Evolutionary conservation across 805 yeast genomes (phyloP).

Genomic region (Kuraishia cidri): DNA sequence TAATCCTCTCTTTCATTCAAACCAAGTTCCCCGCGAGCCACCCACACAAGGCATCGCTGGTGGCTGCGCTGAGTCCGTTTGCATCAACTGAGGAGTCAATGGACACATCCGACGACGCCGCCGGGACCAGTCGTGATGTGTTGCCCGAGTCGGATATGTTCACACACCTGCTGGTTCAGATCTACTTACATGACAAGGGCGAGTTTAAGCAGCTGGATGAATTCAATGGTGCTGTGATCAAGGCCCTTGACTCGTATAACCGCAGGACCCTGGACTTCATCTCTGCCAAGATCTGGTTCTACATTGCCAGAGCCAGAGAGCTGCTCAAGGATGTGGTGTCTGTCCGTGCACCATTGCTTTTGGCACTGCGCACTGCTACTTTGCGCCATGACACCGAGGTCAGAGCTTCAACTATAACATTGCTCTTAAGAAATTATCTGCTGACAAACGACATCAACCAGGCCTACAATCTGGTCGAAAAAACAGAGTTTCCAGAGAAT

Average conservation of each 20-base stretch:
- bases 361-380: conserved; percentile 78
- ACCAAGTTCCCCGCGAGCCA: conserved; percentile 44
- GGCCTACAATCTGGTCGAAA: conserved; percentile 84
- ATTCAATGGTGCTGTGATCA: conserved; percentile 44
- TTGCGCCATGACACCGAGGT: conserved; percentile 91
- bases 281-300: conserved; percentile 90
- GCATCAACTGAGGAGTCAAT: conserved; percentile 18
- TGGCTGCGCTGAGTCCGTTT: conserved; percentile 22
- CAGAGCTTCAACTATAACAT: conserved; percentile 78
- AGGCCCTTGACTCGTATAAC: conserved; percentile 55
- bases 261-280: conserved; percentile 80
- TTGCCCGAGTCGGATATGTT: conserved; percentile 78
- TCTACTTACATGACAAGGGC: conserved; percentile 59
- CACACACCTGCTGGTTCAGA: conserved; percentile 69
- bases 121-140: conserved; percentile 24
- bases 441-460: conserved; percentile 72
- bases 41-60: conserved; percentile 30
- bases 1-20: conserved; percentile 46
- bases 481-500: conserved; percentile 78
- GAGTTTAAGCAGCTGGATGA: conserved; percentile 37
- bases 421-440: conserved; percentile 74
- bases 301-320: conserved; percentile 73
- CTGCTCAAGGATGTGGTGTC: conserved; percentile 38
- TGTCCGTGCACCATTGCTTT: conserved; percentile 63
- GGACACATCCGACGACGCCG: conserved; percentile 15